phyloP scores from a whole-genome alignment of 2,329 filamentous ascomycete species.

The Diaporthe amygdali region DNA sequence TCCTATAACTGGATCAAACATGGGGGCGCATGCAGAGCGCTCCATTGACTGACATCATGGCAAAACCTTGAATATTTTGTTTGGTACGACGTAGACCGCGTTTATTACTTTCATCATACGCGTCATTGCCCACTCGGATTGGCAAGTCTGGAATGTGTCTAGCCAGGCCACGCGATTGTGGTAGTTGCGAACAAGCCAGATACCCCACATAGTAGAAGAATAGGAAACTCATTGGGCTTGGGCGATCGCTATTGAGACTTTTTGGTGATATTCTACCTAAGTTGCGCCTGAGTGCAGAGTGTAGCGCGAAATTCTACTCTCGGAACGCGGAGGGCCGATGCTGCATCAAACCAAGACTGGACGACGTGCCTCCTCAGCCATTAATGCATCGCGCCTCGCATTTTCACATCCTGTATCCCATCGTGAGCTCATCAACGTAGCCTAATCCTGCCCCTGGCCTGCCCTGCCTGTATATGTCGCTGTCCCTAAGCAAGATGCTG shows the following conservation, averaged over 20 bases:
- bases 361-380: constrained; percentile 21
- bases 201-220: not conserved
- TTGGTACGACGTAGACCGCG: constrained; percentile 8
- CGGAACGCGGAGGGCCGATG: constrained; percentile 22
- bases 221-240: not conserved
- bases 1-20: constrained; percentile 14
- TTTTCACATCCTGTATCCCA: constrained; percentile 24
- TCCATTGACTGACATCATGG: constrained; percentile 26
- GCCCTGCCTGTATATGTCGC: constrained; percentile 25
- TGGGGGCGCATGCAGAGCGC: constrained; percentile 22
- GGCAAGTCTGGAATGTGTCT: not conserved
- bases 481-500: constrained; percentile 28
- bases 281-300: constrained; percentile 25
- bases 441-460: constrained; percentile 19
- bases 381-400: constrained; percentile 25
- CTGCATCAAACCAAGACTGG: constrained; percentile 22
- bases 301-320: constrained; percentile 24
- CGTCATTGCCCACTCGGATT: not conserved
- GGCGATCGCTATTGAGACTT: constrained; percentile 15
- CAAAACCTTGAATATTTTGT: constrained; percentile 19
- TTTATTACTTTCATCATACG: not conserved
- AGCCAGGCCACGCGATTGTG: not conserved
- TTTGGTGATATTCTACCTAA: constrained; percentile 27
- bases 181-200: not conserved
- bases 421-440: constrained; percentile 25